Base-by-base conservation (phyloP, 2,329 filamentous ascomycete genomes). In the Curvularia lunata region DNA sequence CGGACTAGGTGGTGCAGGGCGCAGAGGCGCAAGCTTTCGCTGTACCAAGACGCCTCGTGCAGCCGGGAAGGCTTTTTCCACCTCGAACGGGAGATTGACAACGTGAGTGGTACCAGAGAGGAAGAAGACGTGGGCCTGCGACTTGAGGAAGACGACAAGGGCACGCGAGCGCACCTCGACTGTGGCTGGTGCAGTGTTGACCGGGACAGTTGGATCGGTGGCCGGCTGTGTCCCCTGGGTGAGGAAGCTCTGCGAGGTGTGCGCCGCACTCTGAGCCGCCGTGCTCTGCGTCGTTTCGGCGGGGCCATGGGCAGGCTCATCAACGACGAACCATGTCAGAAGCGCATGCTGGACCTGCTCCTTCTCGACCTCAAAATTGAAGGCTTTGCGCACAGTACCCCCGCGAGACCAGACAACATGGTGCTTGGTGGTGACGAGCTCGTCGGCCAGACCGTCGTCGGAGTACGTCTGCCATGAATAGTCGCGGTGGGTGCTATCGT, bases 111-210 rank as follows among this genome's bases (percentile, higher is more conserved):
- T 88, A 19, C 94, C 94, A 1, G 90, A 86, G 37, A 98, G 84
- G 74, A 96, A 97, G 81, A 93, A 96, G 64, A 99, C 87, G 73
- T 98, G 94, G 21, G 91, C 92, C 73, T 98, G 94, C 0, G 91
- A 93, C 77, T 91, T 93, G 64, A 99, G 85, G 66, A 98, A 90
- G 48, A 99, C 90, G 7, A 98, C 91, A 60, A 99, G 80, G 4
- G 94, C 92, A 73, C 69, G 80, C 73, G 63, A 76, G 40, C 59
- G 70, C 19, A 65, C 62, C 56, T 76, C 69, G 6, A 65, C 40
- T 6, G 64, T 60, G 41, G 56, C 61, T n/a, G 65, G 59, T 19
- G 62, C 45, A 27, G 63, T 62, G 18, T 67, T 61, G 46, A 46
- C 47, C 6, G 66, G 62, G 42, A 53, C 64, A 49, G 68, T 68